Evolutionary conservation across 495 filamentous ascomycete species (phyloP), one percentile per base, ranked within the genome.

Genomic region (Chlorociboria aeruginascens): DNA sequence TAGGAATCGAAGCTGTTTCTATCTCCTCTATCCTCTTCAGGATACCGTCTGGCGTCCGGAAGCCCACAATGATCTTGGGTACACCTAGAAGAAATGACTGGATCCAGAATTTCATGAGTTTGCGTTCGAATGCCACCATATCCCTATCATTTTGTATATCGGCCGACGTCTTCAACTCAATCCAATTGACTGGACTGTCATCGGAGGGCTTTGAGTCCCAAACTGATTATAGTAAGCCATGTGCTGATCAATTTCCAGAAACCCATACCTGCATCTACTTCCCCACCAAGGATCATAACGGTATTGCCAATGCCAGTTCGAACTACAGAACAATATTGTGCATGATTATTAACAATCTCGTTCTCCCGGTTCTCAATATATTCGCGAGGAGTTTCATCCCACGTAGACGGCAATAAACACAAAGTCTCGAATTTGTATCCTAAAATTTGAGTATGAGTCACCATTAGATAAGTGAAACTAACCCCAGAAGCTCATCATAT

Each of bases 341-440:
- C 82, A 52, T 87, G 74, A 59, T 97, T 97, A 56, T 78, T 87
- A 32, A 95, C 89, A 2, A 81, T 49, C 46, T 81, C 65, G 6
- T 80, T 54, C 16, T 82, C 76, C 11, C 92, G 79, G 36, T 59
- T 65, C 61, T 96, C 89, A 53, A 98, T 95, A 47, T 79, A 74
- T 2, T 82, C 78, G 39, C 86, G 74, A 2, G 77, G 64, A 6
- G 78, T 79, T 32, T 78, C 68, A 40, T 74, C 79, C 86, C 88
- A 95, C 4, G 78, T 72, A 3, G 72, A 61, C 6, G 82, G 78
- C 3, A 97, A 63, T 12, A 89, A 76, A 31, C 78, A 82, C 1
- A 99, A 63, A 1, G 85, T 82, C 63, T 99, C 92, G 55, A 99
- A 99, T 63, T 97, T 97, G 67, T 97, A 97, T 16, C 92, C 88